Base-by-base conservation (phyloP, 2,329 filamentous ascomycete species). In the Sclerotiophoma versabilis region DNA sequence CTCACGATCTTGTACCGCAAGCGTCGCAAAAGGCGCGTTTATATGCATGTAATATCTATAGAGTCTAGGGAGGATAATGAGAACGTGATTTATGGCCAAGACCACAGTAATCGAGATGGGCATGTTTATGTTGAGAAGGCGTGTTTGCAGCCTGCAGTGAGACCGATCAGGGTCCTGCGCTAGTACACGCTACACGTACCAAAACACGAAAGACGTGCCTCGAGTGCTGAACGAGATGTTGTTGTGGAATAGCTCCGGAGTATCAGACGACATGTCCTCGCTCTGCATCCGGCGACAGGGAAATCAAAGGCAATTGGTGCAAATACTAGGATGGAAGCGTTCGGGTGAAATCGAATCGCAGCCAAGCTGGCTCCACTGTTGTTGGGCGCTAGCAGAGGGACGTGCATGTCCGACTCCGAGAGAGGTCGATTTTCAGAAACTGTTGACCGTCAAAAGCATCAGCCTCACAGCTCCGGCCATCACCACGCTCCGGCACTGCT, bases 1-100 rank as follows among this genome's bases (percentile, higher is more conserved):
- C 46, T 55, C 59, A 29, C 39, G 51, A 52, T 59, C 22, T 62
- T 64, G 57, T 52, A 64, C 50, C 49, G 43, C 45, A 34, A 44
- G 56, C 58, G 52, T 52, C 37, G 50, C 50, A 49, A 39, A 56
- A 58, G 59, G 51, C 49, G 59, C 59, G 49, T 49, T 51, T 65
- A 64, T 63, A 67, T 55, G 50, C 62, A 58, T 68, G 60, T 70
- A 70, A 70, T 68, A 67, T 49, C 51, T 48, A 45, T 54, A 54
- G 51, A 45, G 52, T 48, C 45, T 50, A 56, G 57, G 57, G 64
- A 41, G 36, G 53, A 51, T 66, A 56, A 68, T 57, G 64, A 64
- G 60, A 65, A 65, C 49, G 60, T 48, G 60, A 65, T 20, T 49
- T 20, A 51, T 50, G 46, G 47, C 47, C 36, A 42, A 9, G 2